Evolutionary conservation across 257 asterid species (phyloP), one percentile per base, ranked within the genome.

Genomic region (Plantago major): DNA sequence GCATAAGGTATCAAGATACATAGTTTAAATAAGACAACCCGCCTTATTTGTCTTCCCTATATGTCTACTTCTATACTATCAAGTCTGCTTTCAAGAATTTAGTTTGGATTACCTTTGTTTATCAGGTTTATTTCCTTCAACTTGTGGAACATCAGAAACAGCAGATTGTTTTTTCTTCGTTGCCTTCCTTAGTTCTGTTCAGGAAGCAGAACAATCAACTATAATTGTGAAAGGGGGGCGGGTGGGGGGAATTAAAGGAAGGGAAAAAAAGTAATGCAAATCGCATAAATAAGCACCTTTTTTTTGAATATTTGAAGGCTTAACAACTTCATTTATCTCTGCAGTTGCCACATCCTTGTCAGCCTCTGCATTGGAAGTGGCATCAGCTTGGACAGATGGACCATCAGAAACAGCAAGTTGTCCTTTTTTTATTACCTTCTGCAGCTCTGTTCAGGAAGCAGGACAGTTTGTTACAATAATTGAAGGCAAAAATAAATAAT

Each of bases 101-200:
- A 3, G 28, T 52, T 18, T 30, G 18, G 38, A 30, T 11, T 62
- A 89, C 99, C 96, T 82, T 71, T 93, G 99, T 72, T 87, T 93
- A 56, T 81, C 97, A 18, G 87, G 74, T 53, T 65, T 72, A 26
- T 64, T 73, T 59, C 58, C 80, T 54, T 78, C 76, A 6, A 71
- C 81, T 44, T 84, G 71, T 48, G 50, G 70, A 72, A 67, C 76
- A 64, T 47, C 62, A 26, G 72, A 48, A 58, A 63, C 69, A 28
- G 66, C 67, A 45, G 66, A 62, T 49, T 68, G 64, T 57, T 64
- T 67, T 67, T 65, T 76, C 51, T 64, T 64, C 68, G 12, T 46
- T 12, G 56, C 17, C 37, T 80, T 76, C 63, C 77, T 88, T 76
- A 63, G 49, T 38, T 11, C 58, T 59, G 40, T 18, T 43, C 42